phyloP scores from a whole-genome alignment of 768 basidiomycete genomes.

The Tricholoma flavovirens region DNA sequence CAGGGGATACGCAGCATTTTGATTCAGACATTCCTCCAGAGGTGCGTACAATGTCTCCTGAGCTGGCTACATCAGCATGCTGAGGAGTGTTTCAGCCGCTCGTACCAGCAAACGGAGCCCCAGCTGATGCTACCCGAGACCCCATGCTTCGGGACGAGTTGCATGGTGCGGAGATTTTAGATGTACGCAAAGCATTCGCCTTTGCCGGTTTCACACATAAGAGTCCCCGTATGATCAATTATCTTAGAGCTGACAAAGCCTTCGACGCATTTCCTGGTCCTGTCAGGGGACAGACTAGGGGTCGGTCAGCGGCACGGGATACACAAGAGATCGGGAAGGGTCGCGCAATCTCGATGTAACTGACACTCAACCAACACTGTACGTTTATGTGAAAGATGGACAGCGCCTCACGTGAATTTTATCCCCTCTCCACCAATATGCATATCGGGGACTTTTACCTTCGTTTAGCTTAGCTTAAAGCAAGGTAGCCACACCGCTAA shows the following conservation, averaged over 20 bases:
- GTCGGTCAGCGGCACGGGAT: slow-evolving; percentile 59
- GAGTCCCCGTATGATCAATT: slow-evolving; percentile 75
- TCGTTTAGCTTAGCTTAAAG: not conserved
- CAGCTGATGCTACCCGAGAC: slow-evolving; percentile 82
- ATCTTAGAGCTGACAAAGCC: slow-evolving; percentile 68
- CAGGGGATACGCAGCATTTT: slow-evolving; percentile 92
- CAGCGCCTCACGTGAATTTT: not conserved
- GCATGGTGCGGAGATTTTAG: slow-evolving; percentile 82
- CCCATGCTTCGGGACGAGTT: slow-evolving; percentile 81
- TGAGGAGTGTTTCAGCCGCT: slow-evolving; percentile 62
- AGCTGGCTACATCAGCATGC: not conserved
- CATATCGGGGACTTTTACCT: not conserved
- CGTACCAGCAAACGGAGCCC: slow-evolving; percentile 81
- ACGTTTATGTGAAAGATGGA: not conserved
- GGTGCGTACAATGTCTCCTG: slow-evolving; percentile 37
- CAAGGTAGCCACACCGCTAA: not conserved
- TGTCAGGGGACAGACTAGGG: slow-evolving; percentile 49
- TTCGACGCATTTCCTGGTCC: slow-evolving; percentile 55
- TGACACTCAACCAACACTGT: not conserved
- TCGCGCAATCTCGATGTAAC: slow-evolving; percentile 78
- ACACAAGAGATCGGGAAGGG: slow-evolving; percentile 61
- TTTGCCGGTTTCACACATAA: slow-evolving; percentile 92
- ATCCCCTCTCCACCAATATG: not conserved
- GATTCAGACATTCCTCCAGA: slow-evolving; percentile 91
- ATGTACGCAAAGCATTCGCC: slow-evolving; percentile 85